Conservation (phyloP, 352 stramenopile species). For the Halophytophthora batemanensis region DNA sequence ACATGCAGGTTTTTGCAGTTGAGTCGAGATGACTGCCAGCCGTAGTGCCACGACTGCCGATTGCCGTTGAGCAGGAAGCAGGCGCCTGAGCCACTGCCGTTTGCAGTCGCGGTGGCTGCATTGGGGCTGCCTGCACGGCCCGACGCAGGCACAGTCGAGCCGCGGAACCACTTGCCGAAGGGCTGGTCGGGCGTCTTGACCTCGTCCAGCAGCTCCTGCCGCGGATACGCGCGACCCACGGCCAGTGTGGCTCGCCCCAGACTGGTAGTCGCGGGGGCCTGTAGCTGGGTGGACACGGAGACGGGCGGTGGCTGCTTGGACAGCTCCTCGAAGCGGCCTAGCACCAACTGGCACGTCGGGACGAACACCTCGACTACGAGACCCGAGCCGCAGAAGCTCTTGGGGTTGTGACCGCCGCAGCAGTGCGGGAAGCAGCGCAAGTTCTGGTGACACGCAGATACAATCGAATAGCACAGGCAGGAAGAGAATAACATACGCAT, state of each 20-base stretch:
- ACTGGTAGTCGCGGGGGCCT: conserved; percentile 16
- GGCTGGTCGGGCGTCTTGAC: conserved; percentile 79
- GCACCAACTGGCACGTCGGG: conserved; percentile 53
- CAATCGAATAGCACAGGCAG: neutral
- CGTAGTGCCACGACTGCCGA: conserved; percentile 85
- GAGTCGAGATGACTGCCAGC: conserved; percentile 78
- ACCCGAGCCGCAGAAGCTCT: conserved; percentile 81
- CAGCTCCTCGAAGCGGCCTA: conserved; percentile 73
- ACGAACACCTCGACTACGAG: conserved; percentile 70
- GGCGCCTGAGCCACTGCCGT: conserved; percentile 8
- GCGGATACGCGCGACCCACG: conserved; percentile 46
- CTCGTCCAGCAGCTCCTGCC: conserved; percentile 61
- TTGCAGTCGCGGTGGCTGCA: neutral
- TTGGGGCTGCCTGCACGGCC: neutral
- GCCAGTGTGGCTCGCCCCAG: conserved; percentile 25
- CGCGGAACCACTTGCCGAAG: conserved; percentile 73
- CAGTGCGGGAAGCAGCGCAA: conserved; percentile 82
- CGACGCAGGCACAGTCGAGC: conserved; percentile 34
- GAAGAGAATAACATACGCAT: neutral
- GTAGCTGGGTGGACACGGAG: conserved; percentile 6
- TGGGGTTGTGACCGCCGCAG: conserved; percentile 78
- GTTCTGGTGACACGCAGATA: conserved; percentile 32
- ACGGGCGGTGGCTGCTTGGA: conserved; percentile 32
- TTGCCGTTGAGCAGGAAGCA: conserved; percentile 83
- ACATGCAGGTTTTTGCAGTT: conserved; percentile 86